Base-by-base conservation (phyloP, 164 flowering plant species). In the Stephania cephalantha region DNA sequence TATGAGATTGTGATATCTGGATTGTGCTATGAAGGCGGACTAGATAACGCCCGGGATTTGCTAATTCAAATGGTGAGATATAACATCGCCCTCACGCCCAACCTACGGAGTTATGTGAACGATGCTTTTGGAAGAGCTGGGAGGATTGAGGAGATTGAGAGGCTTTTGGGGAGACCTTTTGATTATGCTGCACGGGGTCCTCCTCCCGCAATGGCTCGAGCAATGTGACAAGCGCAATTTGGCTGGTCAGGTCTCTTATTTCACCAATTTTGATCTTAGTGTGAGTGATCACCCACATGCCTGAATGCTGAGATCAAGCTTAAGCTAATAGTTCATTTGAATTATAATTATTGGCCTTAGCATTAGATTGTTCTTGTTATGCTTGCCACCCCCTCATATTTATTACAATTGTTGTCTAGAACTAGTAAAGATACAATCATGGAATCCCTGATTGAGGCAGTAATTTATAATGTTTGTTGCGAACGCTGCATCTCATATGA, bases 1-100 rank as follows among this genome's bases (percentile, higher is more conserved):
- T 93, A 87, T 79, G 93, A 90, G 78, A 77, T 85, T 68, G 86
- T 93, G 71, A 70, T 88, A 50, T 84, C 71, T 77, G 91, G 84
- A 15, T 82, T 93, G n/a, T 84, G 87, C 74, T 48, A 75, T 50
- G 85, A 69, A 69, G 87, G 83, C 66, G 76, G 75, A 65, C 73
- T 85, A 50, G 93, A 89, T 48, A 68, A 46, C 3, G 69, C 81
- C 61, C 55, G 65, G 69, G 76, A 81, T 81, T 74, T 91, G 65
- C 71, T 90, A 2, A 84, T 76, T 11, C 87, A 87, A 77, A 85
- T 87, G 90, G 64, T 85, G 80, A 83, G 74, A 77, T 80, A 82
- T 74, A 81, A 81, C 9, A 77, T 90, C 73, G 85, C 84, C 30
- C 69, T 71, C 13, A 77, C 89, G 50, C 80, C 88, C 69, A 50